Conservation (phyloP, 768 basidiomycete species). For the Paxillus rubicundulus region DNA sequence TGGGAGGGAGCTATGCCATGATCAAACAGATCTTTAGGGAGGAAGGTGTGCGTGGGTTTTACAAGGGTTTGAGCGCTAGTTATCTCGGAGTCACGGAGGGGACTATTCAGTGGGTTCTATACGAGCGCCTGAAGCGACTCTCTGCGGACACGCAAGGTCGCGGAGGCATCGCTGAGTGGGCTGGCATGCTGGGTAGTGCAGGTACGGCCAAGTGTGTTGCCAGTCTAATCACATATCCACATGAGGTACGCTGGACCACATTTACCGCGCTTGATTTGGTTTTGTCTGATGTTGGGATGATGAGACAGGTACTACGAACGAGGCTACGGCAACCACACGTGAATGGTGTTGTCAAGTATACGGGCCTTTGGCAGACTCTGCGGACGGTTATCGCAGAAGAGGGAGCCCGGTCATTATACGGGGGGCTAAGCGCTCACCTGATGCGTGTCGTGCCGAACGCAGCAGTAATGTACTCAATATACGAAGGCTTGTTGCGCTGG, state of each 20-base stretch:
- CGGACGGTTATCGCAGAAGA: constrained; percentile 86
- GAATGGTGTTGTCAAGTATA: constrained; percentile 78
- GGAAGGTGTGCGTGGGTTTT: constrained; percentile 86
- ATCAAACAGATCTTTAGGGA: constrained; percentile 73
- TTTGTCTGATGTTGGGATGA: constrained; percentile 1
- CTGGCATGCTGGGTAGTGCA: constrained; percentile 83
- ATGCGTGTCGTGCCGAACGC: constrained; percentile 98
- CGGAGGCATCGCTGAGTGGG: constrained; percentile 64
- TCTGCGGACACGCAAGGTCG: constrained; percentile 51
- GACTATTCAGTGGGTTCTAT: constrained; percentile 96
- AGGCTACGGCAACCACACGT: constrained; percentile 86
- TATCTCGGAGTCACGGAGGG: constrained; percentile 95
- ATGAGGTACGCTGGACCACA: constrained; percentile 67
- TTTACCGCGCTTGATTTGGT: not conserved
- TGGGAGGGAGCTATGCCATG: constrained; percentile 56
- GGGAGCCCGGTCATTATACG: constrained; percentile 81
- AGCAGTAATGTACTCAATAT: constrained; percentile 94
- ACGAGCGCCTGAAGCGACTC: constrained; percentile 85
- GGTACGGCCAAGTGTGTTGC: constrained; percentile 94
- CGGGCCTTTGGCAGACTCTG: constrained; percentile 81
- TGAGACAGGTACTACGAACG: constrained; percentile 78
- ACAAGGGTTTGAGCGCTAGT: constrained; percentile 92
- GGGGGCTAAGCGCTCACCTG: constrained; percentile 90
- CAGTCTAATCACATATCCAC: constrained; percentile 94
- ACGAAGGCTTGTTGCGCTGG: constrained; percentile 80